Evolutionary conservation across 192 early-diverging fungal species (phyloP), one percentile per base, ranked within the genome.

Genomic region (Backusella australiensis): DNA sequence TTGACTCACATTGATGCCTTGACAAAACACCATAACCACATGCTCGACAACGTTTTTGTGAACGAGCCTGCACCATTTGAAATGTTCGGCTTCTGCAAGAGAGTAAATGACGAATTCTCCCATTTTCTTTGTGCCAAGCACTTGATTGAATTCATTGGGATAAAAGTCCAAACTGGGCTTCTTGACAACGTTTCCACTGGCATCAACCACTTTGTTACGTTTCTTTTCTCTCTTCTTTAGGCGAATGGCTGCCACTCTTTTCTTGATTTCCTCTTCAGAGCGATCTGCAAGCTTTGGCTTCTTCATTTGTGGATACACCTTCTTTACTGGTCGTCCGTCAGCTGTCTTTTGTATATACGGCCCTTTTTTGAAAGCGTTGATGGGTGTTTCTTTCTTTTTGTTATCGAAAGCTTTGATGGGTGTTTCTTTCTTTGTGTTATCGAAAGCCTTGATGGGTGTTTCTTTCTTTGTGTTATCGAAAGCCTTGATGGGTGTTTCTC

Each of bases 81-180:
- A 74, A 15, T 76, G 67, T 0, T 75, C 71, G 0, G 80, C 81
- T 39, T 87, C 83, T 44, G 84, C 78, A 23, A 89, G 68, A 14
- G 82, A 77, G 44, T 83, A 86, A 0, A 86, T 67, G 9, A 89
- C 67, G 6, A 85, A 81, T 21, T 88, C 84, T 21, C 86, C 84
- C 5, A 88, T 34, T 44, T 85, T 78, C 66, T 84, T 76, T 11
- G 46, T 77, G 1, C 26, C 17, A 3, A 76, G 9, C 0, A 39
- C 56, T 32, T 74, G 32, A 0, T 39, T 49, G n/a, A 73, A 38
- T 12, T 69, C 17, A 0, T 74, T n/a, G 7, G 75, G 77, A 17
- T 29, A 56, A 6, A 81, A 15, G 11, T 72, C 41, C 23, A 85
- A 34, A 0, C 52, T 21, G 21, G 72, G 67, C 53, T 63, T 63